A percentile compares a stretch with the other conserved stretches of the same genome.
These are phyloP conservation scores for Smallanthus sonchifolius DNA, from an alignment of 129 eudicot species.

Conservation along the genomic window DNA sequence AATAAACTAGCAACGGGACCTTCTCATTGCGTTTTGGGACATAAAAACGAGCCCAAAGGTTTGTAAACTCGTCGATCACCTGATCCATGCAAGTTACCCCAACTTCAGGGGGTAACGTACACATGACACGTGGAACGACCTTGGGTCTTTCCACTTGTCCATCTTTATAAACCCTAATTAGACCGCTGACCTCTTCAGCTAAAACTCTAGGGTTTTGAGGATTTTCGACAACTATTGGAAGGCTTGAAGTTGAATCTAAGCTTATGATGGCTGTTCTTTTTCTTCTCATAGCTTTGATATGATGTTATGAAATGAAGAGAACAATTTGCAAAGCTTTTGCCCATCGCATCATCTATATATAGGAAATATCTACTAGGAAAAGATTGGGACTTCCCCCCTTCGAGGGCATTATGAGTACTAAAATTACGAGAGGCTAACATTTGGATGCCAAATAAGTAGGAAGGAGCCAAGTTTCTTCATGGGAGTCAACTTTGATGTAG, in stretches of 20 bases:
- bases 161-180: constrained; percentile 66
- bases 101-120: constrained; percentile 37
- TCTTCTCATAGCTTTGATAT: constrained; percentile 28
- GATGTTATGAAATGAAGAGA: constrained; percentile 1
- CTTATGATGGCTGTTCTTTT: constrained; percentile 50
- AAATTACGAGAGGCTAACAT: neutral
- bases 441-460: constrained; percentile 27
- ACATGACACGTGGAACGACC: constrained; percentile 50
- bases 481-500: constrained; percentile 14
- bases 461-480: constrained; percentile 32
- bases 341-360: constrained; percentile 19
- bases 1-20: constrained; percentile 64
- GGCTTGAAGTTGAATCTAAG: constrained; percentile 35
- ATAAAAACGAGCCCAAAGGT: constrained; percentile 80
- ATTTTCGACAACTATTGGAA: constrained; percentile 26
- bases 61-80: constrained; percentile 45
- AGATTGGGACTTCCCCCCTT: constrained; percentile 9
- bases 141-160: constrained; percentile 67
- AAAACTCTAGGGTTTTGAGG: constrained; percentile 39
- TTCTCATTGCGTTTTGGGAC: constrained; percentile 44
- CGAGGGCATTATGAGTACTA: constrained; percentile 18
- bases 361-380: constrained; percentile 27
- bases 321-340: constrained; percentile 10
- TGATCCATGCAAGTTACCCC: constrained; percentile 53
- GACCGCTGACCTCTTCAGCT: constrained; percentile 52